These are phyloP conservation scores for Elsinoe fawcettii DNA, from an alignment of 2,329 filamentous ascomycete genomes.

Conservation along the genomic window DNA sequence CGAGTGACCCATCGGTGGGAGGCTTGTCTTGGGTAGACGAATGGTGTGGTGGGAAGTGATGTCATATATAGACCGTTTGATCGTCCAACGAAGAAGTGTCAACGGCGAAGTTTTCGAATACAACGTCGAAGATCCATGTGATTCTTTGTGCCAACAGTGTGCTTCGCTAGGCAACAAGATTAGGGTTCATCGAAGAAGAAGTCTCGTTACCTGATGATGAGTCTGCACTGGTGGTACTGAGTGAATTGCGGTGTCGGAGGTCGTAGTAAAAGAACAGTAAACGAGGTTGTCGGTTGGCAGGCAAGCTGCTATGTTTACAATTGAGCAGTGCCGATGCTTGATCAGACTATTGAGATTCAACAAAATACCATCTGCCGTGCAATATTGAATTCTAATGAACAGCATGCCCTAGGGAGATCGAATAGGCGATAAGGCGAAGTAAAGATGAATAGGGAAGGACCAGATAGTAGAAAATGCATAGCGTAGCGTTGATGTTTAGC, in stretches of 20 bases:
- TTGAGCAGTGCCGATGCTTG: background rate
- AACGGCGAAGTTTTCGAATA: conserved; percentile 3
- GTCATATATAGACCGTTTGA: background rate
- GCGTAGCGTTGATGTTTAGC: background rate
- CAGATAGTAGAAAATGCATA: background rate
- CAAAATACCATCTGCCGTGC: background rate
- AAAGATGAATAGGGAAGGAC: conserved; percentile 2
- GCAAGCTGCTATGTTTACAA: background rate
- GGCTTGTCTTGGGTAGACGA: background rate
- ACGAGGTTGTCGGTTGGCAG: background rate
- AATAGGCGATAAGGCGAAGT: background rate
- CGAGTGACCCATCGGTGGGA: background rate
- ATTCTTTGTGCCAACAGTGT: background rate
- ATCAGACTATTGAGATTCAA: background rate
- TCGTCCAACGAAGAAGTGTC: background rate
- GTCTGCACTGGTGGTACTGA: background rate
- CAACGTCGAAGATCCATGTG: conserved; percentile 4
- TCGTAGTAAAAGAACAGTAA: background rate
- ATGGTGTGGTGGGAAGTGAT: background rate
- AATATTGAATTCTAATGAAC: background rate
- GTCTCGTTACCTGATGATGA: background rate
- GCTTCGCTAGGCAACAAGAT: background rate
- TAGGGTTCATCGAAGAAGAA: conserved; percentile 3
- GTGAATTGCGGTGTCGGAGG: background rate
- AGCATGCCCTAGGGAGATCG: background rate